Evolutionary conservation across 2,329 filamentous ascomycete genomes (phyloP).

Genomic region (Fusarium torulosum): DNA sequence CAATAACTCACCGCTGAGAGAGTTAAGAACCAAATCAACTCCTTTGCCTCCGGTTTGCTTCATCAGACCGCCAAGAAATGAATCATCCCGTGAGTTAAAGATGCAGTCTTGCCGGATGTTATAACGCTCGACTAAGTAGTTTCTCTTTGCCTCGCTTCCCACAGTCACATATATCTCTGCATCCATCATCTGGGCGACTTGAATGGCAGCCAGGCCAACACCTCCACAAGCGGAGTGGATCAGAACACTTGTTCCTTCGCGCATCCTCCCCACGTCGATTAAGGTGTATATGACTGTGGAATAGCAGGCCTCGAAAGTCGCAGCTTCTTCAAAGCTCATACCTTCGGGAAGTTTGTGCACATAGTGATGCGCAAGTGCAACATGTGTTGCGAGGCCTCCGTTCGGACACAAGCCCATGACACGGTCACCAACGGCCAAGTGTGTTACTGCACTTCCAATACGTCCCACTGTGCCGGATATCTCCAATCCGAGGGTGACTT

Average conservation of each 20-base stretch:
- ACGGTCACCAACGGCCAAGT: too few relatives aligned
- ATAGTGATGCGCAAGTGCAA: slow-evolving; percentile 21
- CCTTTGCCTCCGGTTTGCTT: slow-evolving; percentile 47
- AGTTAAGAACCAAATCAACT: slow-evolving; percentile 54
- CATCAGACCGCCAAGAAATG: slow-evolving; percentile 49
- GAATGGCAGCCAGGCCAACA: slow-evolving; percentile 51
- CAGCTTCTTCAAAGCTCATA: slow-evolving; percentile 46
- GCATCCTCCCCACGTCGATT: slow-evolving; percentile 32
- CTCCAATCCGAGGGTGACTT: too few relatives aligned
- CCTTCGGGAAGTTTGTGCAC: slow-evolving; percentile 50
- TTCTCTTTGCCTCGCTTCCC: slow-evolving; percentile 51
- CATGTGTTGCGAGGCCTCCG: slow-evolving; percentile 39
- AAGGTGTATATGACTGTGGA: slow-evolving; percentile 52
- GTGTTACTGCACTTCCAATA: too few relatives aligned
- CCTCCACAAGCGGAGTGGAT: slow-evolving; percentile 53
- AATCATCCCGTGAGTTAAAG: slow-evolving; percentile 45
- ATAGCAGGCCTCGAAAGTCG: slow-evolving; percentile 52
- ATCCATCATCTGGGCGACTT: slow-evolving; percentile 35
- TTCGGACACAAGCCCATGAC: too few relatives aligned
- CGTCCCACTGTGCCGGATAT: too few relatives aligned
- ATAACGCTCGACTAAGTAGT: slow-evolving; percentile 50
- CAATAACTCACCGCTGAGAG: slow-evolving; percentile 49
- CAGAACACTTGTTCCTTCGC: slow-evolving; percentile 46
- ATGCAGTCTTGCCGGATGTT: slow-evolving; percentile 50
- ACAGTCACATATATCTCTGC: slow-evolving; percentile 53